Conservation (phyloP, 2,329 filamentous ascomycete genomes). For the Onygenales sp. region DNA sequence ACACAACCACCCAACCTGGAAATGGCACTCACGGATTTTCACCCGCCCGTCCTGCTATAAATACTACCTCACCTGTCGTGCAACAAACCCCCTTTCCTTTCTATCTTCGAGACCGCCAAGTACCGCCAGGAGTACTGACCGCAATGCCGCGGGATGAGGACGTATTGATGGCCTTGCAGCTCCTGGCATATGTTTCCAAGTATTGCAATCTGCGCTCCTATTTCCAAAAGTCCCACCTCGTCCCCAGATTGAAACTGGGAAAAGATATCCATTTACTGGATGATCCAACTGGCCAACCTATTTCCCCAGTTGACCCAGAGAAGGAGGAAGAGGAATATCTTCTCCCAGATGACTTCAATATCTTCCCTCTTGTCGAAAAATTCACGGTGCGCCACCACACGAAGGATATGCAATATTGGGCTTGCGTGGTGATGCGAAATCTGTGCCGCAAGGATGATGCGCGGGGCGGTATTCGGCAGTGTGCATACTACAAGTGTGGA, state of each 20-base stretch:
- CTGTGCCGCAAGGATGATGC: constrained; percentile 96
- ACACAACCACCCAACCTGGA: constrained; percentile 56
- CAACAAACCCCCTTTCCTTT: constrained; percentile 64
- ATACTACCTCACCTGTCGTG: constrained; percentile 63
- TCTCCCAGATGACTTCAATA: constrained; percentile 90
- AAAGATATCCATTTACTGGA: constrained; percentile 75
- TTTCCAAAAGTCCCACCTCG: constrained; percentile 89
- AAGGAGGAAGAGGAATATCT: constrained; percentile 79
- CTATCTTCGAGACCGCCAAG: constrained; percentile 66
- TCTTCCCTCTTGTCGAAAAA: constrained; percentile 96
- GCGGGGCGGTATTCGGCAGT: constrained; percentile 87
- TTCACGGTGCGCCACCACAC: constrained; percentile 94
- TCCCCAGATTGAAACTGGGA: constrained; percentile 83
- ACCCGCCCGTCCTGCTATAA: constrained; percentile 50
- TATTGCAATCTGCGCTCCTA: constrained; percentile 94
- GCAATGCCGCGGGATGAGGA: constrained; percentile 96
- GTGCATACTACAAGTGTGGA: constrained; percentile 94
- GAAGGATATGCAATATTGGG: constrained; percentile 99
- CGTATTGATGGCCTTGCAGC: constrained; percentile 92
- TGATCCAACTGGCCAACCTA: constrained; percentile 45
- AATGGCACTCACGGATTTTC: constrained; percentile 64
- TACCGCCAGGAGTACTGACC: constrained; percentile 64
- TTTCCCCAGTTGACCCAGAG: constrained; percentile 19
- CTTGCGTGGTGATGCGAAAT: constrained; percentile 97
- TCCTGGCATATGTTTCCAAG: constrained; percentile 95